These are phyloP conservation scores for Vicia faba DNA, from an alignment of 306 rosid genomes.

Conservation along the genomic window DNA sequence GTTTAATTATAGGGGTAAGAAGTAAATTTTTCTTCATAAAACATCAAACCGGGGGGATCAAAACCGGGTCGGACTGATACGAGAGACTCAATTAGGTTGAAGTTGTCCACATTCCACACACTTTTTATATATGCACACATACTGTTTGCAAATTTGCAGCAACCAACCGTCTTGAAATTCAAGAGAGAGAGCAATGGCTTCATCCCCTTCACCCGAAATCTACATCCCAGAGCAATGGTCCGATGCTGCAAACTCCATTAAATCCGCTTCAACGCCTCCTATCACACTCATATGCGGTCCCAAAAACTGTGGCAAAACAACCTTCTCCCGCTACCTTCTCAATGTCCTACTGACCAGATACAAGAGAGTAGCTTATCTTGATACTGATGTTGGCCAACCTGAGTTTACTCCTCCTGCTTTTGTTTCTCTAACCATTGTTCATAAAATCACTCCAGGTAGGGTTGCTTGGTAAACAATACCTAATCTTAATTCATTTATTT, in stretches of 20 bases:
- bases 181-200: conserved; percentile 43
- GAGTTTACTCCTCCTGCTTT: conserved; percentile 90
- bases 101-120: neutral
- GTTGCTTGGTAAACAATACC: conserved; percentile 48
- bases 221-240: conserved; percentile 76
- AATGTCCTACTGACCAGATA: conserved; percentile 56
- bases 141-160: neutral
- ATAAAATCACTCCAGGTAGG: conserved; percentile 57
- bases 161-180: neutral
- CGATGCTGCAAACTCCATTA: conserved; percentile 61
- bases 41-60: no score
- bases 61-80: no score
- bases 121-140: neutral
- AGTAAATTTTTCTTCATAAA: no score
- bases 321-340: conserved; percentile 85
- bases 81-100: no score
- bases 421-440: conserved; percentile 69
- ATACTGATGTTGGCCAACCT: conserved; percentile 94
- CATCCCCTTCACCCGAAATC: conserved; percentile 48
- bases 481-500: neutral
- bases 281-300: conserved; percentile 74
- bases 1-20: no score
- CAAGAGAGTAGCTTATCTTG: conserved; percentile 69
- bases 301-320: conserved; percentile 82
- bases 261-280: conserved; percentile 50